phyloP scores from a whole-genome alignment of 1,284 basidiomycete species.

The Somion occarium region DNA sequence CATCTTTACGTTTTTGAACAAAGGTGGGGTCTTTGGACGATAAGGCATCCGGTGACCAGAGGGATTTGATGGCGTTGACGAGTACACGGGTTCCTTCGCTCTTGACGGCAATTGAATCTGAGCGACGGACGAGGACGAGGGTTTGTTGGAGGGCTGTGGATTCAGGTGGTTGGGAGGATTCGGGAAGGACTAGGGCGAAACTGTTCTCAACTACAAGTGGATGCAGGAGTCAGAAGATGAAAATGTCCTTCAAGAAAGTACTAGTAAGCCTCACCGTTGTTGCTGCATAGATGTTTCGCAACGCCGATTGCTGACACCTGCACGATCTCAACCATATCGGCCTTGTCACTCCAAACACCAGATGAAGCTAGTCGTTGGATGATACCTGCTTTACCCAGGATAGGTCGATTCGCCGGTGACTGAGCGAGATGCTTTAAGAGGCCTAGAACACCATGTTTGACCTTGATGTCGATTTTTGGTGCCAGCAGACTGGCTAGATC shows the following conservation, averaged over 20 bases:
- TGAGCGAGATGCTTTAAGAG: slow-evolving; percentile 84
- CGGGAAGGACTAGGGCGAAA: slow-evolving; percentile 50
- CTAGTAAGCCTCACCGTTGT: slow-evolving; percentile 60
- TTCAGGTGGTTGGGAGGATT: slow-evolving; percentile 17
- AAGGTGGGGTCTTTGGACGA: slow-evolving; percentile 27
- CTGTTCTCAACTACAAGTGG: slow-evolving; percentile 63
- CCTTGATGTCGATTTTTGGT: slow-evolving; percentile 59
- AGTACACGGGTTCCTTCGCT: slow-evolving; percentile 88
- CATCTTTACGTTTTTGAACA: slow-evolving; percentile 39
- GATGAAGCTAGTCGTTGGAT: slow-evolving; percentile 60
- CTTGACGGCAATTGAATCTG: slow-evolving; percentile 78
- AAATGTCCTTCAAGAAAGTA: not conserved
- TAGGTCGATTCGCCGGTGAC: slow-evolving; percentile 54
- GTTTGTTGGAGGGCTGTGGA: slow-evolving; percentile 60
- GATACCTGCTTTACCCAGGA: slow-evolving; percentile 61
- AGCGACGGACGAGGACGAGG: slow-evolving; percentile 70
- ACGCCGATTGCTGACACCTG: slow-evolving; percentile 87
- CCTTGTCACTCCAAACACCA: slow-evolving; percentile 65
- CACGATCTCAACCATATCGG: slow-evolving; percentile 79
- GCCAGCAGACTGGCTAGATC: slow-evolving; percentile 35
- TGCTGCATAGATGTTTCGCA: slow-evolving; percentile 83
- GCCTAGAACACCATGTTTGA: slow-evolving; percentile 82
- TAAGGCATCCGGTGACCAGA: slow-evolving; percentile 51
- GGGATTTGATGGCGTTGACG: slow-evolving; percentile 74
- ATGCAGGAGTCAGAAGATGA: too few species aligned